These are phyloP conservation scores for Aspergillus bombycis DNA, from an alignment of 2,329 filamentous ascomycete species.

Conservation along the genomic window DNA sequence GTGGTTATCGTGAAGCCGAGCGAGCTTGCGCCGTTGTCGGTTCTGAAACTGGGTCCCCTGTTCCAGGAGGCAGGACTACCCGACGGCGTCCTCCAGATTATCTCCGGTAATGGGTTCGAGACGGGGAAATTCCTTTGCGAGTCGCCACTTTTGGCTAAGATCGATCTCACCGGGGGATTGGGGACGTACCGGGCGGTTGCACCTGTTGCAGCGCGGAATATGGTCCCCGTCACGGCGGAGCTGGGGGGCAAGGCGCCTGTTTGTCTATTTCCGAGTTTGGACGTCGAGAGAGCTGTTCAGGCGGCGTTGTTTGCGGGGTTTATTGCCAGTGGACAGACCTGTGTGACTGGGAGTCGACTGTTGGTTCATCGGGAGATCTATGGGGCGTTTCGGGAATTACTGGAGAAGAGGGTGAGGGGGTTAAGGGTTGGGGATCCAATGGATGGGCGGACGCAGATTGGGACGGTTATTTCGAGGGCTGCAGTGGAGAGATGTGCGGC, in stretches of 20 bases:
- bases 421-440: slow-evolving; percentile 60
- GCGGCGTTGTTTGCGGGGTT: slow-evolving; percentile 48
- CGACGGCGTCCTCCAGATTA: slow-evolving; percentile 46
- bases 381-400: slow-evolving; percentile 43
- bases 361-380: slow-evolving; percentile 54
- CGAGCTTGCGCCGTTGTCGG: slow-evolving; percentile 49
- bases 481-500: slow-evolving; percentile 45
- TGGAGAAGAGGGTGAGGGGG: slow-evolving; percentile 53
- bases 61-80: slow-evolving; percentile 49
- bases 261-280: slow-evolving; percentile 37
- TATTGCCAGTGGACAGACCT: slow-evolving; percentile 60
- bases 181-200: slow-evolving; percentile 37
- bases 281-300: slow-evolving; percentile 34
- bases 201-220: slow-evolving; percentile 34
- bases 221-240: slow-evolving; percentile 40
- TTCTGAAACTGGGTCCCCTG: slow-evolving; percentile 42
- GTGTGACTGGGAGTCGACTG: slow-evolving; percentile 58
- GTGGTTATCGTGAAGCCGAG: slow-evolving; percentile 45
- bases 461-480: slow-evolving; percentile 59
- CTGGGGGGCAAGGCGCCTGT: slow-evolving; percentile 43
- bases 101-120: slow-evolving; percentile 57
- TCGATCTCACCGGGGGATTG: slow-evolving; percentile 41
- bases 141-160: slow-evolving; percentile 34
- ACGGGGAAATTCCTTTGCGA: slow-evolving; percentile 44
- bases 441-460: slow-evolving; percentile 64